Base-by-base conservation (phyloP, 2,329 filamentous ascomycete genomes). In the Pseudocercospora musae region DNA sequence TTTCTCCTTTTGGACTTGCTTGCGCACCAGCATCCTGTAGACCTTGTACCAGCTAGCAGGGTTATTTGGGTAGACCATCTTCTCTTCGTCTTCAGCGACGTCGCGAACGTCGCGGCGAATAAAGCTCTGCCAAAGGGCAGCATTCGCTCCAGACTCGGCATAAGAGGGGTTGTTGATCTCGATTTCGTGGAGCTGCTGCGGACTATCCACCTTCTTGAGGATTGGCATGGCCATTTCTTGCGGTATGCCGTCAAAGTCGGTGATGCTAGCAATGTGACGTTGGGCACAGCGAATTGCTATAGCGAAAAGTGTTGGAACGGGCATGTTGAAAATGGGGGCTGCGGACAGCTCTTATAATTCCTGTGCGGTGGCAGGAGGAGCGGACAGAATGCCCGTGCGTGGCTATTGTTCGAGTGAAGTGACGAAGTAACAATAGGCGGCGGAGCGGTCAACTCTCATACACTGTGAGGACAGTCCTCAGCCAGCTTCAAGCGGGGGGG, bases 121-220 rank as follows among this genome's bases (percentile, higher is more conserved):
- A 71, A 97, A 85, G 27, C 85, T 84, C 46, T 86, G 78, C 94
- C 94, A 97, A 64, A 94, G 80, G 69, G 92, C 89, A 20, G 80
- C 83, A 42, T 87, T 87, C 60, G 89, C 81, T 40, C 86, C 86
- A 18, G 48, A 27, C n/a, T 53, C 23, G 64, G 85, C 81, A 57
- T 97, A 83, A 66, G 96, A 91, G 0, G 92, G 90, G 4, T 88
- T 93, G 72, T 87, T 87, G 56, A 83, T 65, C 77, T 97, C 93
- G 62, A 97, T 83, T 60, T 82, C 76, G 67, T 80, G 77, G 31
- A 98, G 85, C 74, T 96, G 92, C 49, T 84, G 78, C 1, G 92
- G 87, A 66, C 84, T 89, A 58, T 89, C 86, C 60, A 98, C 80
- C 61, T 87, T 88, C 57, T 84, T 72, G 31, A 98, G 85, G 44